Base-by-base conservation (phyloP, 805 yeast genomes). In the Metschnikowia henanensis region DNA sequence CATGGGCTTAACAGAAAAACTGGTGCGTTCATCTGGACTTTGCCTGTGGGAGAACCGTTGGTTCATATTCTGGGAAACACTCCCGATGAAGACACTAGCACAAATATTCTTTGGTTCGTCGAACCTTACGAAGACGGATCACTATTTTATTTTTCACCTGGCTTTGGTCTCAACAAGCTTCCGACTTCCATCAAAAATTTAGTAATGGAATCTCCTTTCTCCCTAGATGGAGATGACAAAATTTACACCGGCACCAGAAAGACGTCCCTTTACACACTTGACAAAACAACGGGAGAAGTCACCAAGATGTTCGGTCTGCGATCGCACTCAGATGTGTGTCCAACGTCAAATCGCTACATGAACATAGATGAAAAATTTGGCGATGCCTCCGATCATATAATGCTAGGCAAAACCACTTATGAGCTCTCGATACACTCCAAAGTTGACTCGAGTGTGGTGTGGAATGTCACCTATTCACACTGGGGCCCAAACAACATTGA, bases 401-500 rank as follows among this genome's bases (percentile, higher is more conserved):
- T 81, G 55, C 62, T 87, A 4, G 95, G 95, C 0, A 83, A 79
- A 60, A 82, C 91, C 0, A 80, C 81, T 0, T 87, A 83, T 57
- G 86, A 84, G 51, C 68, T 87, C 32, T 71, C 81, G 0, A 92
- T 94, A n/a, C 84, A 89, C 59, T 83, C 94, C 2, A 80, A 76
- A 53, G 76, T 79, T 47, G 80, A 80, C 47, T 67, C 83, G 0
- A 61, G 59, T 43, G 53, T 66, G 2, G 77, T 83, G 2, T 91
- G 97, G 94, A 87, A 89, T 56, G 87, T 94, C 15, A 82, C 91
- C 0, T 90, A 85, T 58, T 75, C 95, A 1, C 76, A 84, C 29
- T 94, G 97, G 97, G 95, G 94, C 8, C 95, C 96, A 35, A 92
- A 92, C 61, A 82, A 87, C 51, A 69, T 90, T 40, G 96, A 92